A percentile compares a stretch with the other conserved stretches of the same genome.
Evolutionary conservation across 257 asterid species (phyloP).

Genomic region (Leptodermis oblonga): DNA sequence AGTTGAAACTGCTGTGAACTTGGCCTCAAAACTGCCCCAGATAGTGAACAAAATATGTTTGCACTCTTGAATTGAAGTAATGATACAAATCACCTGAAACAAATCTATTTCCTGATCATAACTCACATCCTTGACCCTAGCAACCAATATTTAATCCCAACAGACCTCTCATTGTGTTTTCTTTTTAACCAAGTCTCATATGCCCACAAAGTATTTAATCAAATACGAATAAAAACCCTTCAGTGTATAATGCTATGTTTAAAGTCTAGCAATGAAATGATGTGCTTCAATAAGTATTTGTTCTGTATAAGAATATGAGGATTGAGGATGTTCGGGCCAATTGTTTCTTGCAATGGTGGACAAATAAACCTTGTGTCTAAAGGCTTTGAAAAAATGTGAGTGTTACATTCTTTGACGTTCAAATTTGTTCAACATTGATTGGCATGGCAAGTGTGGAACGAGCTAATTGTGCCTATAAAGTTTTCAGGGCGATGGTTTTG

Average conservation of each 20-base stretch:
- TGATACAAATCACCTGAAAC: constrained; percentile 41
- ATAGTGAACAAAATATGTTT: constrained; percentile 22
- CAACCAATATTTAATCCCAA: constrained; percentile 44
- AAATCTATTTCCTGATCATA: constrained; percentile 61
- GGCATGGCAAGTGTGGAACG: constrained; percentile 44
- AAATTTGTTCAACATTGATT: constrained; percentile 55
- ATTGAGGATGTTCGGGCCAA: constrained; percentile 54
- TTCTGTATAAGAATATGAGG: constrained; percentile 54
- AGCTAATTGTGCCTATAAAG: constrained; percentile 47
- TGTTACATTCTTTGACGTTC: constrained; percentile 43
- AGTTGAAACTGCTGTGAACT: constrained; percentile 26
- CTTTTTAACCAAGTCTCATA: constrained; percentile 26
- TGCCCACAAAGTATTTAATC: constrained; percentile 60
- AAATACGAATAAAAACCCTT: constrained; percentile 45
- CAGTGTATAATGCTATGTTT: constrained; percentile 67
- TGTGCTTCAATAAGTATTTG: constrained; percentile 32
- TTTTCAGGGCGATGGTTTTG: constrained; percentile 63
- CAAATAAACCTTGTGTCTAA: constrained; percentile 57
- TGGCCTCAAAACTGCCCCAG: constrained; percentile 13
- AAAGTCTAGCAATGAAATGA: constrained; percentile 65
- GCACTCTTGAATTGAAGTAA: constrained; percentile 59
- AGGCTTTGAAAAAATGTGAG: constrained; percentile 58
- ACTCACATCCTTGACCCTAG: constrained; percentile 31
- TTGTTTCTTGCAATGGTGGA: constrained; percentile 62
- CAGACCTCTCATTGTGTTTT: constrained; percentile 44